Base-by-base conservation (phyloP, 768 basidiomycete species). In the Boletus bicolor region DNA sequence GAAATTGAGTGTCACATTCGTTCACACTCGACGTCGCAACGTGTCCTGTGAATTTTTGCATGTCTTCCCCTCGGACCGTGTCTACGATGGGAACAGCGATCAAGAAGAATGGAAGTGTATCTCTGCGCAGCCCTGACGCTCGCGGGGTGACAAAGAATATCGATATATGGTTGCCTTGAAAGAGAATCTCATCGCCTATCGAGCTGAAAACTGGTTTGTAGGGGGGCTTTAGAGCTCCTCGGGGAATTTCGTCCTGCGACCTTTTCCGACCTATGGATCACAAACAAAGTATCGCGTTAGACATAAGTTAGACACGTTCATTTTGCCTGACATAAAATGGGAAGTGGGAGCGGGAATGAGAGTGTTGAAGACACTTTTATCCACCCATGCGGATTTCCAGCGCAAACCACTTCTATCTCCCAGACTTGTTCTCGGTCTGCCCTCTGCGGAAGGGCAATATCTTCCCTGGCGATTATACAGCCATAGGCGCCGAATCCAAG, bases 71-170 rank as follows among this genome's bases (percentile, higher is more conserved):
- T 52, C 55, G 49, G 45, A 42, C 42, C 42, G 38, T 41, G 17
- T 44, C 14, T 19, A 17, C 3, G 44, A 47, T 44, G 56, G 24
- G 39, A 52, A 54, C 32, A 58, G 44, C 44, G 41, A 43, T 35
- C 58, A 81, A 80, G 49, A 93, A 93, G 71, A 95, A 95, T 52
- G 84, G 83, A 75, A 93, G 93, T 37, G 93, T 94, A 68, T 96
- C 92, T 56, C 82, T 81, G 55, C 91, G 87, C 53, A 91, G 93
- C 72, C 97, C 95, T 9, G 58, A 34, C 41, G 17, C 34, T 47
- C 45, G 55, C 38, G 92, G 90, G 37, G 43, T 38, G 28, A 54
- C 14, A 30, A 26, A n/a, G 24, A 36, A 44, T 32, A 49, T 24
- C 12, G 39, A 8, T 10, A 19, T 35, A 26, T 12, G 5, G 26